Base-by-base conservation (phyloP, 164 flowering plant species). In the Aristolochia californica region DNA sequence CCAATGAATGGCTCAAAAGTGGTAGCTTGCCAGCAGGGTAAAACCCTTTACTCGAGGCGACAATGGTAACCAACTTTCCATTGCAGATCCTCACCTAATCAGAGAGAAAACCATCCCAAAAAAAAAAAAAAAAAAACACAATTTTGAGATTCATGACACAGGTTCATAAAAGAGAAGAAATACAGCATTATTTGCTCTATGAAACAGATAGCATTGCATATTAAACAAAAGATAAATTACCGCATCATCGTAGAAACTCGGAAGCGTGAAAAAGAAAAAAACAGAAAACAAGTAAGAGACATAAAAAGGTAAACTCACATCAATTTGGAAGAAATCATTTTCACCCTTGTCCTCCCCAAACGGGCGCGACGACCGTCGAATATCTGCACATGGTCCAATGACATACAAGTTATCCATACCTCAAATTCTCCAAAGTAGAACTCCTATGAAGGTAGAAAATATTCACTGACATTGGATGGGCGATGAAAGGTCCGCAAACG, bases 251-350 rank as follows among this genome's bases (percentile, higher is more conserved):
- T 34, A 9, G 40, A 34, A 34, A 34, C 10, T 34, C 40, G 40
- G 10, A 34, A 34, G 40, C 11, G 1, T 34, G 40, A 5, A 34
- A 34, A 34, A 34, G 7, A n/a, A n/a, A n/a, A n/a, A 8, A 5
- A 48, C 27, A 18, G 13, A n/a, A 44, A 70, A 40, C 26, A 3
- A 55, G n/a, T 30, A 7, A 43, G 24, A 59, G 55, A 34, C 40
- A 34, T 34, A 3, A 4, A 0, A 34, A 34, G 40, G 40, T 12
- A 34, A 26, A 48, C 85, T 82, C 66, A 90, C 97, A 75, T 90
- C 97, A 56, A 90, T 85, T 68, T 82, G 95, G 54, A 90, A 90
- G 63, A 84, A 80, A 68, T 85, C 93, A 45, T 83, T 90, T 13
- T 82, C 85, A 8, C 83, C 73, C 73, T 87, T 87, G 64, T 85